Percentiles rank a stretch among this genome's conserved stretches.
Evolutionary conservation across 768 basidiomycete species (phyloP).

Genomic region (Leccinum boreale): DNA sequence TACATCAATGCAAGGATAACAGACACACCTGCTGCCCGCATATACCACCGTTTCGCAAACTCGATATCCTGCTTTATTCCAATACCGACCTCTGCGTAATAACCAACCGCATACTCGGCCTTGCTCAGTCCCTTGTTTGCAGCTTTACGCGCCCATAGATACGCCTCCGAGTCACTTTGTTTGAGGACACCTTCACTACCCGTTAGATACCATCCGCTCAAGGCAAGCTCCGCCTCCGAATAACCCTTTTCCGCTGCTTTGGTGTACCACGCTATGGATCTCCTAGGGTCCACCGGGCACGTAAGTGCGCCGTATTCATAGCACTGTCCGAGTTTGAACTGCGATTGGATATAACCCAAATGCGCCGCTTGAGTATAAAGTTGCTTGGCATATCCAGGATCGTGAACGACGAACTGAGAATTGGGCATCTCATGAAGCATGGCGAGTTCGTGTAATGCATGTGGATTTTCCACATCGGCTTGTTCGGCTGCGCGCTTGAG

Average conservation of each 20-base stretch:
- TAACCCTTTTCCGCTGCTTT: constrained; percentile 97
- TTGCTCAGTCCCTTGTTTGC: constrained; percentile 96
- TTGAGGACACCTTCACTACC: constrained; percentile 94
- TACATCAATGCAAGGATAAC: background rate
- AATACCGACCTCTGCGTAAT: constrained; percentile 97
- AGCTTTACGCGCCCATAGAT: constrained; percentile 93
- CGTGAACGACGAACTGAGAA: constrained; percentile 67
- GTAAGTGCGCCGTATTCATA: constrained; percentile 89
- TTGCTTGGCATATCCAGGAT: constrained; percentile 78
- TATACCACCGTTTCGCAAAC: constrained; percentile 97
- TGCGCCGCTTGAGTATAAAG: constrained; percentile 90
- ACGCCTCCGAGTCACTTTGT: constrained; percentile 98
- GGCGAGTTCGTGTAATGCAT: constrained; percentile 95
- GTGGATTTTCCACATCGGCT: constrained; percentile 97
- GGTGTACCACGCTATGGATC: constrained; percentile 98
- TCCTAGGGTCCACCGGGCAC: constrained; percentile 89
- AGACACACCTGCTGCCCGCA: constrained; percentile 91
- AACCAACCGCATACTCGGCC: constrained; percentile 98
- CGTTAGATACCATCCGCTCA: constrained; percentile 98
- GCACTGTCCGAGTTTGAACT: constrained; percentile 93
- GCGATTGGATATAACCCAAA: constrained; percentile 88
- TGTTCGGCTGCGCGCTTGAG: constrained; percentile 92
- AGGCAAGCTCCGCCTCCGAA: constrained; percentile 88
- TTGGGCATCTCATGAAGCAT: constrained; percentile 74
- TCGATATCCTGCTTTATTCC: constrained; percentile 96